These are phyloP conservation scores for Porcisia deanei DNA, from an alignment of 208 protist species.

Conservation along the genomic window DNA sequence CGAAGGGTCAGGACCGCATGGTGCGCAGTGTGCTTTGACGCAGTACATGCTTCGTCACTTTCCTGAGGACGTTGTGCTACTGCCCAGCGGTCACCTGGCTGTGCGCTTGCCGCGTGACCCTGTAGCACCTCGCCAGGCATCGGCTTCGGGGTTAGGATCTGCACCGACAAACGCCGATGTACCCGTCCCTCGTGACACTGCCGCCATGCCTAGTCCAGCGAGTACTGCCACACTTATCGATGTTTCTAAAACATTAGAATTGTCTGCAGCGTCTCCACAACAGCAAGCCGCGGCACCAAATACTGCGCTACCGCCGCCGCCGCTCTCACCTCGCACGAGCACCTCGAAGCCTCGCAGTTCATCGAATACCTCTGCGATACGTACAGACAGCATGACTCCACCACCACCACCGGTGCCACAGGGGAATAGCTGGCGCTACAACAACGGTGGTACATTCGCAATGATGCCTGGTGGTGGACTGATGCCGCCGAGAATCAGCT, in stretches of 20 bases:
- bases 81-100: slow-evolving; percentile 20
- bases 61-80: slow-evolving; percentile 26
- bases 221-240: neutral
- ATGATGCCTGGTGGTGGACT: neutral
- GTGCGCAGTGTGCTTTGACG: neutral
- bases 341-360: neutral
- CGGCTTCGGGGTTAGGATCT: neutral
- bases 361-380: neutral
- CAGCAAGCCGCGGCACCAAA: neutral
- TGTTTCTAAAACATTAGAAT: neutral
- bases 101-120: neutral
- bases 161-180: neutral
- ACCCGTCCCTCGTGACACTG: neutral
- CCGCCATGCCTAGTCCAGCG: neutral
- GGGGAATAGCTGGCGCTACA: neutral
- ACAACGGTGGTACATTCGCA: neutral
- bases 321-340: neutral
- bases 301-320: neutral
- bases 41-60: slow-evolving; percentile 25
- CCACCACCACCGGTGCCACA: slow-evolving; percentile 5
- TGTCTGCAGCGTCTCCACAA: neutral
- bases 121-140: neutral
- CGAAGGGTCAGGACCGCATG: neutral
- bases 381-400: neutral
- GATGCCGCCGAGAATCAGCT: neutral